Base-by-base conservation (phyloP, 164 flowering plant species). In the Chloranthus sessilifolius region DNA sequence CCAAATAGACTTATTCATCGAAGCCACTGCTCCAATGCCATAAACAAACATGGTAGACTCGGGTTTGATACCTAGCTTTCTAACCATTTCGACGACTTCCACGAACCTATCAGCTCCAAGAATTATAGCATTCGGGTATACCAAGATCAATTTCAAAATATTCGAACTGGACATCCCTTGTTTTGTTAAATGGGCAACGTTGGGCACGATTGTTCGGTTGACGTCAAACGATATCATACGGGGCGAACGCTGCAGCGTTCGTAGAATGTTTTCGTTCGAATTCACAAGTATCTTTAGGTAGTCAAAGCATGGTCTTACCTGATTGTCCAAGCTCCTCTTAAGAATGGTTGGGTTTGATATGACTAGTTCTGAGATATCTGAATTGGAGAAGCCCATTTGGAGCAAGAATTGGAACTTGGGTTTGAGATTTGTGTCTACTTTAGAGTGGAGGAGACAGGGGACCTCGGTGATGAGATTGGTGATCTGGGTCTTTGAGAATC, bases 11-110 rank as follows among this genome's bases (percentile, higher is more conserved):
- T 50, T 34, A 28, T 59, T 68, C 50, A 73, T n/a, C 39, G 60
- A 51, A 40, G 62, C 45, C 6, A 73, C n/a, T 0, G 72, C 56
- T 16, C 46, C 22, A 0, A 78, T 30, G 9, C 58, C 80, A 49
- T 73, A 54, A 33, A 69, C 76, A 10, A 78, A 64, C 78, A 78
- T 75, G 45, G 67, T 64, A 1, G 78, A 71, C 25, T 63, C 56
- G 5, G 24, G 20, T 10, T 65, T 47, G 20, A 73, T 49, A 1
- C 78, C 80, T 69, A 75, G 59, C 10, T 48, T 56, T 29, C 49
- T 4, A 53, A 49, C 73, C 56, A 52, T 49, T 0, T 49, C 42
- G 44, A 68, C 63, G 11, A 61, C 29, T 7, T 16, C 11, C 9
- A 3, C 7, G 15, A 46, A 15, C 36, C 34, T 11, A 7, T 7